These are phyloP conservation scores for Alternaria burnsii DNA, from an alignment of 2,329 filamentous ascomycete genomes.

Conservation along the genomic window DNA sequence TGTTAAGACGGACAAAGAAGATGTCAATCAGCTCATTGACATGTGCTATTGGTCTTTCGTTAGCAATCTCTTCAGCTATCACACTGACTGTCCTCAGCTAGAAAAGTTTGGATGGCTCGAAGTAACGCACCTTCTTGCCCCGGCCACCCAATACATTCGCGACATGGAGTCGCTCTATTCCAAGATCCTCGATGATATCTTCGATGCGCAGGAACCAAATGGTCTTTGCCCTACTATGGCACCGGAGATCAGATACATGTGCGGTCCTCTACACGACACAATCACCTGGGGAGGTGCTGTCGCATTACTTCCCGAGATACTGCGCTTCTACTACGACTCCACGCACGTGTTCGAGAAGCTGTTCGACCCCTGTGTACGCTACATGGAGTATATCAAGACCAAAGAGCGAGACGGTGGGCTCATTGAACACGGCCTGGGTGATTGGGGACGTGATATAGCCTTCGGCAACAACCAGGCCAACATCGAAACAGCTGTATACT, in stretches of 20 bases:
- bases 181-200: slow-evolving; percentile 59
- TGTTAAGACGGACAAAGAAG: slow-evolving; percentile 52
- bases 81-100: slow-evolving; percentile 52
- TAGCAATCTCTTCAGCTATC: slow-evolving; percentile 49
- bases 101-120: slow-evolving; percentile 61
- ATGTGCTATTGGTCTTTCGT: slow-evolving; percentile 52
- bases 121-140: slow-evolving; percentile 57
- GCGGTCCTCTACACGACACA: slow-evolving; percentile 58
- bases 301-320: slow-evolving; percentile 44
- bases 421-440: slow-evolving; percentile 56
- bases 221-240: slow-evolving; percentile 60
- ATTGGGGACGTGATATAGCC: slow-evolving; percentile 56
- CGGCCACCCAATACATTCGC: slow-evolving; percentile 44
- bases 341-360: slow-evolving; percentile 51
- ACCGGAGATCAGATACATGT: slow-evolving; percentile 59
- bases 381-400: slow-evolving; percentile 54
- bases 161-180: slow-evolving; percentile 59
- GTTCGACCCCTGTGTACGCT: slow-evolving; percentile 50
- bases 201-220: slow-evolving; percentile 56
- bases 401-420: slow-evolving; percentile 54
- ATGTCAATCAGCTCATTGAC: not conserved
- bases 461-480: slow-evolving; percentile 57
- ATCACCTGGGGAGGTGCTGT: slow-evolving; percentile 57
- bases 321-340: slow-evolving; percentile 54
- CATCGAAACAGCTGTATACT: slow-evolving; percentile 57